Evolutionary conservation across 2,329 filamentous ascomycete genomes (phyloP).

Genomic region (Fusarium abutilonis): DNA sequence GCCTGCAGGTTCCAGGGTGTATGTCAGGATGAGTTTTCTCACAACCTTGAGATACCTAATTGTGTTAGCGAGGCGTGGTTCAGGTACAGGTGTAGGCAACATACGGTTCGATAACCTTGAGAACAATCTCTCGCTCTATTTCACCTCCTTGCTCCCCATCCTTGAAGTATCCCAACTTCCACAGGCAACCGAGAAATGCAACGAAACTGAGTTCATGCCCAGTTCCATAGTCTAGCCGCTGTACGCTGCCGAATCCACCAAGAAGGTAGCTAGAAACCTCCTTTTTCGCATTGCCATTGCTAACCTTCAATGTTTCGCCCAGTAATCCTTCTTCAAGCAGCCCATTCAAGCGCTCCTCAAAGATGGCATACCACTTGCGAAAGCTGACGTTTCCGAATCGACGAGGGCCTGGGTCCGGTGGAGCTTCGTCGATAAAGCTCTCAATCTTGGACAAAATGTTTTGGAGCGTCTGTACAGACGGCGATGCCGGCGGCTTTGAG

Average conservation of each 20-base stretch:
- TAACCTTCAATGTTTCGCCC: constrained; percentile 45
- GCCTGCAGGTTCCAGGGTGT: constrained; percentile 93
- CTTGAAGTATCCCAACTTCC: constrained; percentile 86
- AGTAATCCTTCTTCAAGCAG: constrained; percentile 47
- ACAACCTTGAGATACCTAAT: constrained; percentile 80
- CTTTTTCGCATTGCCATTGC: constrained; percentile 60
- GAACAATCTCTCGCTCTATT: constrained; percentile 80
- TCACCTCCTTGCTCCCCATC: constrained; percentile 61
- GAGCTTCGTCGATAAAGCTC: constrained; percentile 77
- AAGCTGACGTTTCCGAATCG: constrained; percentile 95
- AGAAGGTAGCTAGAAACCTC: constrained; percentile 84
- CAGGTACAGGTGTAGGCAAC: constrained; percentile 48
- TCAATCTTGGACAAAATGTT: constrained; percentile 72
- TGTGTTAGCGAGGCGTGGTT: neutral
- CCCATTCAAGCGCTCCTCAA: constrained; percentile 66
- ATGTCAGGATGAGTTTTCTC: constrained; percentile 84
- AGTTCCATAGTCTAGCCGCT: constrained; percentile 93
- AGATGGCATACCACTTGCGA: constrained; percentile 79
- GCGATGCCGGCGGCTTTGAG: constrained; percentile 54
- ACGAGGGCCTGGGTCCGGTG: constrained; percentile 84
- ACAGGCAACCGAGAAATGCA: constrained; percentile 87
- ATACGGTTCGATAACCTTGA: constrained; percentile 84
- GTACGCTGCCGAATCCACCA: constrained; percentile 86
- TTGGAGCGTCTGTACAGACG: constrained; percentile 71
- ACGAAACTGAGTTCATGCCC: constrained; percentile 96